Evolutionary conservation across 768 basidiomycete species (phyloP).

Genomic region (Mycena haematopus): DNA sequence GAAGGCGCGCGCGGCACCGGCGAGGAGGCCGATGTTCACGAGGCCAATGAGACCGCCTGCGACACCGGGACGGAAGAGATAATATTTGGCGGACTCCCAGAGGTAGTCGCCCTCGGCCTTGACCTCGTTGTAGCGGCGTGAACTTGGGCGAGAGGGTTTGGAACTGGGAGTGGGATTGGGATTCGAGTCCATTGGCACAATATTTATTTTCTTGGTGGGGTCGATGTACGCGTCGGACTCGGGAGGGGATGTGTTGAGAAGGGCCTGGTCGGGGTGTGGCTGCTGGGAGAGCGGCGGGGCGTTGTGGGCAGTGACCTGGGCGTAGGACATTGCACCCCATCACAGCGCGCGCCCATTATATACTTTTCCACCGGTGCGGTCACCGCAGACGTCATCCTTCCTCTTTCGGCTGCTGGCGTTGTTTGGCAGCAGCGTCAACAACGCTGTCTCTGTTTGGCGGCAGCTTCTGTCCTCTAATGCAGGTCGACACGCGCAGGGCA

Average conservation of each 20-base stretch:
- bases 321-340: slow-evolving; percentile 68
- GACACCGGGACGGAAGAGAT: slow-evolving; percentile 68
- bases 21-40: slow-evolving; percentile 75
- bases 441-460: background rate
- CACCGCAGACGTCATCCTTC: too few species aligned
- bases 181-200: slow-evolving; percentile 53
- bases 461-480: slow-evolving; percentile 9
- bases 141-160: background rate
- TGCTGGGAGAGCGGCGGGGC: slow-evolving; percentile 50
- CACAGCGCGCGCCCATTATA: background rate
- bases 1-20: slow-evolving; percentile 65
- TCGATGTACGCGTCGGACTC: slow-evolving; percentile 48
- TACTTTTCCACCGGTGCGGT: background rate
- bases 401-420: too few species aligned
- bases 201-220: slow-evolving; percentile 59
- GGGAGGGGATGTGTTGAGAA: slow-evolving; percentile 60
- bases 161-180: slow-evolving; percentile 1
- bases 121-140: slow-evolving; percentile 45
- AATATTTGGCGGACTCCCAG: slow-evolving; percentile 57
- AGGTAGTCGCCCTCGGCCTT: slow-evolving; percentile 60
- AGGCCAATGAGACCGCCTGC: slow-evolving; percentile 77
- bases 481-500: slow-evolving; percentile 22
- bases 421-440: too few species aligned
- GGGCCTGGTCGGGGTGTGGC: slow-evolving; percentile 69
- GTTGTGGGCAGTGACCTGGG: slow-evolving; percentile 67